Evolutionary conservation across 306 rosid genomes (phyloP).

Genomic region (Vigna hirtella): DNA sequence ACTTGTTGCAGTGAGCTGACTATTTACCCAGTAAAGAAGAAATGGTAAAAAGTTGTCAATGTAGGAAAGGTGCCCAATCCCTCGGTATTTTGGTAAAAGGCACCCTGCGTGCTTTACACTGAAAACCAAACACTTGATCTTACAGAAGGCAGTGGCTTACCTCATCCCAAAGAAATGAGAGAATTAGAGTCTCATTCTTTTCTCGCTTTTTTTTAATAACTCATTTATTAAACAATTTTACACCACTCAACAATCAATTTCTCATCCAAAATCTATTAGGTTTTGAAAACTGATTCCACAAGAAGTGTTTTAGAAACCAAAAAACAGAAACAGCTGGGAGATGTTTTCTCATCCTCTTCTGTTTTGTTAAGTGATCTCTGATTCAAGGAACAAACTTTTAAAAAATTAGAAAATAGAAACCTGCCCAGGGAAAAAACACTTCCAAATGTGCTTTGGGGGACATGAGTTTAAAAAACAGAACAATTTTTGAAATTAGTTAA

Average conservation of each 20-base stretch:
- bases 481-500: too few species aligned
- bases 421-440: too few species aligned
- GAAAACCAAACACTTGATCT: constrained; percentile 13
- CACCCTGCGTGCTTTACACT: neutral
- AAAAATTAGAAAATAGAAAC: too few species aligned
- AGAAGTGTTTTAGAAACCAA: neutral
- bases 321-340: neutral
- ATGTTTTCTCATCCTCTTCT: neutral
- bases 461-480: too few species aligned
- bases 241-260: neutral
- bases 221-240: neutral
- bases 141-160: neutral
- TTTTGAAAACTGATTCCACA: neutral
- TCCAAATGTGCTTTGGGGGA: too few species aligned
- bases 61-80: constrained; percentile 8
- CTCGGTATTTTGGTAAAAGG: neutral
- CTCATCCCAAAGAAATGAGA: neutral
- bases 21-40: neutral
- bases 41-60: neutral
- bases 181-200: neutral
- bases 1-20: too few species aligned
- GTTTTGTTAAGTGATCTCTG: neutral
- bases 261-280: neutral
- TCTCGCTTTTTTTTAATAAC: neutral
- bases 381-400: neutral